Base-by-base conservation (phyloP, 1,284 basidiomycete genomes). In the Apiotrichum mycotoxinovorans region DNA sequence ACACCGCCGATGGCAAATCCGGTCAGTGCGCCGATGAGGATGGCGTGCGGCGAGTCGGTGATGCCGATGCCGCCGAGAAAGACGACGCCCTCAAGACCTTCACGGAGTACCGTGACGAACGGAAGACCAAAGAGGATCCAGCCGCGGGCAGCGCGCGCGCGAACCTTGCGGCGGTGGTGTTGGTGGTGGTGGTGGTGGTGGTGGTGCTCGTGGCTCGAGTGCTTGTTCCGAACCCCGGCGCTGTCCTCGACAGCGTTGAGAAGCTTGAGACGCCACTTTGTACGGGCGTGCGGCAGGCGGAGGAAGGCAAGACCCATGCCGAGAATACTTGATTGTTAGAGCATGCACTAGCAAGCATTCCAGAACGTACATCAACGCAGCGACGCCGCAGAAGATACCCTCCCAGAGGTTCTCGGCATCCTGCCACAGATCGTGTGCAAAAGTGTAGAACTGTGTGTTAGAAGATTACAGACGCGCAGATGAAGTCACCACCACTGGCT, bases 31-130 rank as follows among this genome's bases (percentile, higher is more conserved):
- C 91, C 88, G 40, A 91, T 84, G 7, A 90, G 89, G 66, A 93
- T 91, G 10, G 89, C 83, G 12, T 47, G 41, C 0, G 62, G 58
- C 34, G 50, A 66, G 54, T 66, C 62, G 30, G 66, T 66, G 42
- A 72, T 52, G 10, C 69, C 68, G 27, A 79, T 90, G 44, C 91
- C 91, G 12, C 91, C 88, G 42, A 94, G 87, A 73, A 94, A 94
- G 55, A 95, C 81, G 52, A 94, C 87, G 0, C 88, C 91, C 75
- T 95, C 92, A 61, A 95, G 80, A 57, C 91, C 91, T 80, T 95
- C 92, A 54, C 92, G 86, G 40, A 94, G 80, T 37, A 95, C 89
- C 3, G 91, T 93, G 68, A 94, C 83, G 60, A 92, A 77, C 0
- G 91, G 91, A 3, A 95, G 81, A 40, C 91, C 72, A 77, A 95